Evolutionary conservation across 495 filamentous ascomycete species (phyloP), one percentile per base, ranked within the genome.

Genomic region (Friedmanniomyces simplex): DNA sequence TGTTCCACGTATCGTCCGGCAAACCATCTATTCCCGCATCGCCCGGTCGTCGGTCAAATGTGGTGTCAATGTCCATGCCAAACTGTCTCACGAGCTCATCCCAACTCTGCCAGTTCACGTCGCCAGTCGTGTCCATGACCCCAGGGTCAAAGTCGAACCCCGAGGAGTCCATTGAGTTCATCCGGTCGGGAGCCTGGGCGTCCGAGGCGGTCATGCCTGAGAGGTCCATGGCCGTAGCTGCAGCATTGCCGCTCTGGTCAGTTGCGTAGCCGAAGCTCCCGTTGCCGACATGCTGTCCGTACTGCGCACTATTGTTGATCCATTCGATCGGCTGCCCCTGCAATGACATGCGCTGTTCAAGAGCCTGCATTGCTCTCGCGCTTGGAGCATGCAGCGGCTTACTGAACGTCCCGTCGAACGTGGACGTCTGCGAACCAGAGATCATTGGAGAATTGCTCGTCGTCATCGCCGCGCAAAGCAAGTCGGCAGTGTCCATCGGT

Each of bases 11-110:
- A 14, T 2, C 20, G 4, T n/a, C 30, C 21, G 32, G 22, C 36
- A 14, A 2, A 14, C 49, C 49, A 51, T 36, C 49, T 1, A 22
- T 54, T 11, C 39, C 42, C 20, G 20, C 45, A 48, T 55, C 42
- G 2, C 48, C 47, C 51, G 47, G 21, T 14, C 47, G 20, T 26
- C 30, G 26, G 39, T 52, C 49, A 20, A 60, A 54, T 8, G 57
- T 48, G 6, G 51, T 57, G 39, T 66, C 63, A 12, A 60, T 32
- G 37, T 66, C 60, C 63, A 63, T 66, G 13, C 59, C 62, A 43
- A 64, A 67, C 45, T 67, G 62, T 48, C 56, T 32, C 1, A 64
- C 62, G n/a, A 67, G 58, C 53, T 64, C 30, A 45, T 64, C 62
- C 55, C 59, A 67, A 34, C 55, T 57, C 14, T 59, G 58, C 64